Base-by-base conservation (phyloP, 1,139 yeast genomes). In the Wickerhamiella pararugosa region DNA sequence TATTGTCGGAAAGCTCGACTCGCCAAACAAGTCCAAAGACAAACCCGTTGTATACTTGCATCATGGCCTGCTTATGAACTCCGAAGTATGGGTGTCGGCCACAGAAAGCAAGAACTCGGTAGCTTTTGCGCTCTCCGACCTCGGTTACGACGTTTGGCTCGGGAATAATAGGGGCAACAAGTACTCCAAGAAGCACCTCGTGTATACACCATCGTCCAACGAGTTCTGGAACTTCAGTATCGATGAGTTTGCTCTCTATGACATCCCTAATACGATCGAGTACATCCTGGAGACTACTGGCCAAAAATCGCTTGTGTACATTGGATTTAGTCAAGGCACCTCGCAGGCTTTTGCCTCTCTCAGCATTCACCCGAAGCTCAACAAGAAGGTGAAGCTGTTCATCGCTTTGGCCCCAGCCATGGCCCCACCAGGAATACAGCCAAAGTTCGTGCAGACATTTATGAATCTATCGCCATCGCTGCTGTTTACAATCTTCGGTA, bases 381-480 rank as follows among this genome's bases (percentile, higher is more conserved):
- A 82, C 58, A 56, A 65, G 7, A 79, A 81, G 54, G 73, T 87
- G 41, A 75, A 75, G 29, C 70, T 74, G 49, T 73, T 87, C 47
- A 72, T 87, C 42, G 94, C 92, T 5, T 70, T 83, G 34, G 82
- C 95, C 0, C 97, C 97, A 0, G 97, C 97, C 1, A 81, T 93
- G 63, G 83, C 96, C 0, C 97, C 97, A 0, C 81, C 76, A 41
- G 92, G 94, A 1, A 65, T 87, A 25, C 76, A 79, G 48, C 81
- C 87, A 50, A 70, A 73, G 55, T 65, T 86, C 45, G 76, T 83
- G 31, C 93, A 84, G 56, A 70, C 86, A 0, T 66, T 87, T 36
- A 72, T 82, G 50, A 78, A 82, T 53, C 73, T 93, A 6, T 76
- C 86, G 2, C 97, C 97, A 2, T 70, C 76, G 43, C 61, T 84